Conservation (phyloP, 768 basidiomycete genomes). For the Termitomyces sp. region DNA sequence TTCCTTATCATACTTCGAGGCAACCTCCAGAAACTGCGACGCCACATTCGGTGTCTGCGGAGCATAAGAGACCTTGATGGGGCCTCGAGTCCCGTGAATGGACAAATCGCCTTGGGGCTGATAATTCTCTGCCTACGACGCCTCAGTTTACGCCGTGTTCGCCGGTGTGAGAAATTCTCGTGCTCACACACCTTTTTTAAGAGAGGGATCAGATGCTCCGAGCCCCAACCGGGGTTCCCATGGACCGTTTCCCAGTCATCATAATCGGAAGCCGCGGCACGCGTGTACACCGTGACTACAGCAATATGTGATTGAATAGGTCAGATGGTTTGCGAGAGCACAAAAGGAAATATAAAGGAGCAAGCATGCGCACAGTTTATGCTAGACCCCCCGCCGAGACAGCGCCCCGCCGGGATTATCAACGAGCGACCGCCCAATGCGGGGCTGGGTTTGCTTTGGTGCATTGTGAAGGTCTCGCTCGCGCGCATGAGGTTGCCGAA, state of each 20-base stretch:
- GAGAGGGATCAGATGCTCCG: conserved; percentile 49
- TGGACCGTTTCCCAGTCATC: conserved; percentile 53
- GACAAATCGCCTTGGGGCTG: conserved; percentile 19
- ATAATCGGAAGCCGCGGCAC: conserved; percentile 57
- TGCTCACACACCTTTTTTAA: conserved; percentile 43
- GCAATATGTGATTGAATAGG: background rate
- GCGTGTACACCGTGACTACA: conserved; percentile 47
- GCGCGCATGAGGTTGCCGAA: conserved; percentile 32
- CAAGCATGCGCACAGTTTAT: conserved; percentile 44
- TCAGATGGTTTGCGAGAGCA: background rate
- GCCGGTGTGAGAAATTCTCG: background rate
- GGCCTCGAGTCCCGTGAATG: conserved; percentile 45
- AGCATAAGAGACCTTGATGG: conserved; percentile 42
- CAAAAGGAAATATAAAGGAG: background rate
- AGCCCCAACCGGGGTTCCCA: conserved; percentile 58
- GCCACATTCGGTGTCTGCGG: conserved; percentile 32
- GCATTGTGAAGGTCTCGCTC: conserved; percentile 37
- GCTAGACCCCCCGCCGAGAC: conserved; percentile 57
- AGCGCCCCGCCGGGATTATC: conserved; percentile 39
- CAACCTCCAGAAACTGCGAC: conserved; percentile 44
- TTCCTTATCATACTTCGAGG: conserved; percentile 37
- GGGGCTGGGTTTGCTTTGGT: conserved; percentile 38
- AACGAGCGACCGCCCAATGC: conserved; percentile 35
- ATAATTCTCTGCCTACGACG: conserved; percentile 32
- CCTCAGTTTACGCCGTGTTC: background rate